A percentile compares a stretch with the other conserved stretches of the same genome.
Conservation (phyloP, 148 eudicot species). For the Pharnaceum exiguum region DNA sequence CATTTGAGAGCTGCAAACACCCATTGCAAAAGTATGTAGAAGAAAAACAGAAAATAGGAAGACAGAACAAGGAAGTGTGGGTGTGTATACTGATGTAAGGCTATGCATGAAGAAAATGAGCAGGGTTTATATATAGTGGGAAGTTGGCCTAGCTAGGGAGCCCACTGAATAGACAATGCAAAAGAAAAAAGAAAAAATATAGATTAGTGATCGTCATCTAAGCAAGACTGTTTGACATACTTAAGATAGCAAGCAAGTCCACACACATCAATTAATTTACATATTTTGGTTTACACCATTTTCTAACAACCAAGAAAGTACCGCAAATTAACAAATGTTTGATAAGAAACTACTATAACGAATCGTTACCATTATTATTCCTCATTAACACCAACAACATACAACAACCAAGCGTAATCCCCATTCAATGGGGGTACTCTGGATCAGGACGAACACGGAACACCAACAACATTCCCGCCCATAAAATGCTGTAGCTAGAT, state of each 20-base stretch:
- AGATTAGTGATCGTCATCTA: not conserved
- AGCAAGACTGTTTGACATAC: constrained; percentile 9
- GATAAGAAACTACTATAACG: too few relatives aligned
- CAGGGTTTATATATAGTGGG: constrained; percentile 19
- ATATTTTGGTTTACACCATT: constrained; percentile 9
- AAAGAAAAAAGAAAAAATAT: not conserved
- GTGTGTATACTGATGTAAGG: not conserved
- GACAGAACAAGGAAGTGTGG: not conserved
- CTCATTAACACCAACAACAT: too few relatives aligned
- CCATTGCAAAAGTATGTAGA: constrained; percentile 5
- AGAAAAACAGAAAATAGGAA: not conserved
- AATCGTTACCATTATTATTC: too few relatives aligned
- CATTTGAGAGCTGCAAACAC: constrained; percentile 32
- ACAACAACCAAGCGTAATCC: too few relatives aligned
- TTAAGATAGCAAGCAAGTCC: not conserved
- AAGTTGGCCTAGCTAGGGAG: not conserved
- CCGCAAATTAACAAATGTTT: not conserved
- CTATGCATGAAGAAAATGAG: not conserved
- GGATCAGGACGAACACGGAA: too few relatives aligned
- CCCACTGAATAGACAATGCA: constrained; percentile 17
- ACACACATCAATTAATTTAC: constrained; percentile 10
- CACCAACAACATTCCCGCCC: too few relatives aligned
- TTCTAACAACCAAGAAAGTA: constrained; percentile 3
- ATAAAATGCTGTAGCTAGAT: too few relatives aligned
- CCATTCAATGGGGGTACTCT: too few relatives aligned